A percentile compares a stretch with the other conserved stretches of the same genome.
Conservation (phyloP, 2,329 filamentous ascomycete species). For the Gaeumannomyces sp. region DNA sequence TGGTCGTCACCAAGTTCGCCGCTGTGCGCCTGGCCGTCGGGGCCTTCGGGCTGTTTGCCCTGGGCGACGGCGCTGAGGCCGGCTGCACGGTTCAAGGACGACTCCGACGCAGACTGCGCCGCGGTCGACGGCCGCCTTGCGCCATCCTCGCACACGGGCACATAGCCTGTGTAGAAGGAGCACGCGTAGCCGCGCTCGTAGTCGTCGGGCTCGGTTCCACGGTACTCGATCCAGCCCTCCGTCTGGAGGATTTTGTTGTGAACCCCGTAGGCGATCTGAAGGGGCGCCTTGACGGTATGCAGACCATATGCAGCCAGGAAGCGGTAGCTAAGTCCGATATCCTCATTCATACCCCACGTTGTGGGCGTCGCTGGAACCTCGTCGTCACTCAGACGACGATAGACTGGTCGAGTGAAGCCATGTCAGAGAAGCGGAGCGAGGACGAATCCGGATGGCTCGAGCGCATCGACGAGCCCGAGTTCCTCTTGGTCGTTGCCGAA, state of each 20-base stretch:
- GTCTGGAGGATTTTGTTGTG: constrained; percentile 44
- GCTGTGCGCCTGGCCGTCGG: constrained; percentile 11
- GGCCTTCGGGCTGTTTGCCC: constrained; percentile 17
- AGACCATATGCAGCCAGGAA: constrained; percentile 51
- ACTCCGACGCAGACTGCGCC: not conserved
- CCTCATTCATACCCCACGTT: not conserved
- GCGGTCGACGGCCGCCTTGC: not conserved
- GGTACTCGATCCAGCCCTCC: constrained; percentile 48
- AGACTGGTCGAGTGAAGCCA: not conserved
- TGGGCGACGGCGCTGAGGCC: constrained; percentile 19
- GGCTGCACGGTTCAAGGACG: constrained; percentile 6
- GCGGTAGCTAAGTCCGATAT: constrained; percentile 21
- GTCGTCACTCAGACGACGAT: not conserved
- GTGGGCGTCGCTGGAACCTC: not conserved
- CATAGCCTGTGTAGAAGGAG: constrained; percentile 42
- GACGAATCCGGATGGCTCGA: not conserved
- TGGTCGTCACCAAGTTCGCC: constrained; percentile 15
- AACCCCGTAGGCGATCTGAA: constrained; percentile 43
- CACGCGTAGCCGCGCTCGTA: constrained; percentile 47
- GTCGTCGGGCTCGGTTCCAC: constrained; percentile 32
- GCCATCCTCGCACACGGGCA: constrained; percentile 8
- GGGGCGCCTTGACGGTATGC: constrained; percentile 42
- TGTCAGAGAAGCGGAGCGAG: not conserved
- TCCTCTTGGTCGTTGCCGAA: not conserved
- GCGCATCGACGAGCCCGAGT: not conserved